These are phyloP conservation scores for Nepenthes gracilis DNA, from an alignment of 148 eudicot genomes.

Conservation along the genomic window DNA sequence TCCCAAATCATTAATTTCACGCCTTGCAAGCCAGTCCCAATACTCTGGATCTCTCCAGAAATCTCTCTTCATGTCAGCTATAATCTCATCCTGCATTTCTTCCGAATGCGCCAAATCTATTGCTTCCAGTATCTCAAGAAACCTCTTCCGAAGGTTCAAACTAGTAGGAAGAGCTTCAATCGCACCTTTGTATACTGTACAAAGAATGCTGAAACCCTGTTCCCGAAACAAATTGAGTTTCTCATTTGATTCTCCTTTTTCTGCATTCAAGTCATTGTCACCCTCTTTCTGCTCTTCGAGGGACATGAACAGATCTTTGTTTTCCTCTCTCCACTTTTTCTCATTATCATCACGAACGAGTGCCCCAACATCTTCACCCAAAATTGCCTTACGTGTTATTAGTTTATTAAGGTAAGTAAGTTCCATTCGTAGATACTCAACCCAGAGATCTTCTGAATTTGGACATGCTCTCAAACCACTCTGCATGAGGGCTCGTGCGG, in stretches of 20 bases:
- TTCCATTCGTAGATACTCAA: conserved; percentile 85
- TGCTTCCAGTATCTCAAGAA: conserved; percentile 69
- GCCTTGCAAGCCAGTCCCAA: conserved; percentile 87
- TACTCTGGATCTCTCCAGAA: conserved; percentile 53
- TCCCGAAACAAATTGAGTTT: conserved; percentile 41
- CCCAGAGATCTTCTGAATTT: conserved; percentile 87
- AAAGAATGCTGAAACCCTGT: conserved; percentile 49
- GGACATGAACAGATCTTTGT: conserved; percentile 63
- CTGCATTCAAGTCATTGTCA: conserved; percentile 20
- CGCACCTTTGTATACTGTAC: conserved; percentile 50
- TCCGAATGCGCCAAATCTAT: conserved; percentile 58
- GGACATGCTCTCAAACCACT: conserved; percentile 82
- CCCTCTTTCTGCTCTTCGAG: conserved; percentile 34
- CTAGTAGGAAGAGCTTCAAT: conserved; percentile 59
- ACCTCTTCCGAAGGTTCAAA: conserved; percentile 51
- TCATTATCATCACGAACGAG: conserved; percentile 27
- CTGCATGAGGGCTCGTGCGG: conserved; percentile 80
- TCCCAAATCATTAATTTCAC: conserved; percentile 17
- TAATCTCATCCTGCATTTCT: conserved; percentile 56
- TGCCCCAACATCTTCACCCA: conserved; percentile 63
- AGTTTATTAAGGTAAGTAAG: conserved; percentile 90
- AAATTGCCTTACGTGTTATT: conserved; percentile 61
- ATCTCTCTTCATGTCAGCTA: conserved; percentile 62
- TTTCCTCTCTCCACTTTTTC: conserved; percentile 70
- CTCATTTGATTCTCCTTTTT: conserved; percentile 31